These are phyloP conservation scores for Colletotrichum sp. DNA, from an alignment of 2,329 filamentous ascomycete species.

Conservation along the genomic window DNA sequence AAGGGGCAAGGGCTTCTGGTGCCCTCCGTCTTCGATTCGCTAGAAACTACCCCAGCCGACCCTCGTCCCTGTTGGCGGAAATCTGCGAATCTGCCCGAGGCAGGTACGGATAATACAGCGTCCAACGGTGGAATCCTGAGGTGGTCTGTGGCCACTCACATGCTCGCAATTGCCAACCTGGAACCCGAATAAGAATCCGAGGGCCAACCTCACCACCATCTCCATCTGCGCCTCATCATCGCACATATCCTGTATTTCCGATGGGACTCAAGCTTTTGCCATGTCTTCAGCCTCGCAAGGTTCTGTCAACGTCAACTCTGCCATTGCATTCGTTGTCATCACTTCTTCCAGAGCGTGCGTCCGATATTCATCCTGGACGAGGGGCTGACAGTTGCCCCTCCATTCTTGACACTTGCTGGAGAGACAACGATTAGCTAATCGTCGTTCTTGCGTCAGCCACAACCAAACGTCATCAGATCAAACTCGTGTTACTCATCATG, in stretches of 20 bases:
- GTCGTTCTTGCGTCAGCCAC: neutral
- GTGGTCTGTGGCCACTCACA: neutral
- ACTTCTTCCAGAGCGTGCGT: neutral
- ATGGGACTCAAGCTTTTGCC: neutral
- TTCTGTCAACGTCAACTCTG: neutral
- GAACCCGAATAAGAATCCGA: conserved; percentile 21
- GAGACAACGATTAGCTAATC: neutral
- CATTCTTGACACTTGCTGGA: neutral
- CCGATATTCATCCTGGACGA: neutral
- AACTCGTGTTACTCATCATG: neutral
- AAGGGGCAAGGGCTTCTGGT: neutral
- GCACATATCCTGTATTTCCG: neutral
- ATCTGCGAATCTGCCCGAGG: neutral
- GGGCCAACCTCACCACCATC: neutral
- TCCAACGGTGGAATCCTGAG: neutral
- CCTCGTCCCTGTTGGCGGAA: neutral
- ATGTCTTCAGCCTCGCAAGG: conserved; percentile 1
- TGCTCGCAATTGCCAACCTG: conserved; percentile 1
- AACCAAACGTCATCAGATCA: neutral
- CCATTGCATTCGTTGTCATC: neutral
- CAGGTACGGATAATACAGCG: neutral
- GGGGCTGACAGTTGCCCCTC: neutral
- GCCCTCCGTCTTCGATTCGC: neutral
- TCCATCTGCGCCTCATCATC: neutral
- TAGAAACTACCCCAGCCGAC: neutral